These are phyloP conservation scores for Pilaira anomala DNA, from an alignment of 192 early-diverging fungal genomes.

Conservation along the genomic window DNA sequence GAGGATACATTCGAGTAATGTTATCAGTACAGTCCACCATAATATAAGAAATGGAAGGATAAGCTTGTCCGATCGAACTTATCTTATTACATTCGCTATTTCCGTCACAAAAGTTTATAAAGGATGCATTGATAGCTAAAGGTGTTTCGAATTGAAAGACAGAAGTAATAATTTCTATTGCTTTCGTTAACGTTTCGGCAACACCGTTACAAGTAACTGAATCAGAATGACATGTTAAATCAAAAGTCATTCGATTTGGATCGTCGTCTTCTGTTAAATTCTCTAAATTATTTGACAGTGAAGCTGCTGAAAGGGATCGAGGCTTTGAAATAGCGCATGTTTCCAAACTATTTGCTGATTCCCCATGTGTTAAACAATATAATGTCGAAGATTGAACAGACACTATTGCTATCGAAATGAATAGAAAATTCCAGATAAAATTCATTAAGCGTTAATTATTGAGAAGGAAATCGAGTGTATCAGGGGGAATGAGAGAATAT, in stretches of 20 bases:
- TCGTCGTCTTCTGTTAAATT: too few species aligned
- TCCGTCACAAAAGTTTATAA: conserved; percentile 30
- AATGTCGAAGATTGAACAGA: too few species aligned
- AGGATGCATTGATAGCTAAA: conserved; percentile 37
- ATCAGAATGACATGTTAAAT: neutral
- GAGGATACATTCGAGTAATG: conserved; percentile 38
- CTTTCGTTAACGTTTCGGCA: conserved; percentile 13
- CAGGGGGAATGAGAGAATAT: too few species aligned
- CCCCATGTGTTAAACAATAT: too few species aligned
- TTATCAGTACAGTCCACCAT: conserved; percentile 33
- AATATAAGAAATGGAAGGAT: conserved; percentile 29
- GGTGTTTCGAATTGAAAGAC: conserved; percentile 24
- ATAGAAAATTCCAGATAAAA: too few species aligned
- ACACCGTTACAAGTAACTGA: conserved; percentile 21
- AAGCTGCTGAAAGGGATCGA: too few species aligned
- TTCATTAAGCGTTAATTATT: too few species aligned
- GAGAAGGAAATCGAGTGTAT: too few species aligned
- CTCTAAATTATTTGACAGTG: too few species aligned
- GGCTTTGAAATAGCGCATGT: too few species aligned
- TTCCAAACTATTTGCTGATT: too few species aligned
- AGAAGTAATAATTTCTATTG: conserved; percentile 32
- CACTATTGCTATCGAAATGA: too few species aligned
- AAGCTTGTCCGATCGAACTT: conserved; percentile 30
- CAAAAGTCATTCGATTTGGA: neutral
- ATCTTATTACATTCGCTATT: conserved; percentile 15